phyloP scores from a whole-genome alignment of 2,329 filamentous ascomycete genomes.

The Laburnicola sp. region DNA sequence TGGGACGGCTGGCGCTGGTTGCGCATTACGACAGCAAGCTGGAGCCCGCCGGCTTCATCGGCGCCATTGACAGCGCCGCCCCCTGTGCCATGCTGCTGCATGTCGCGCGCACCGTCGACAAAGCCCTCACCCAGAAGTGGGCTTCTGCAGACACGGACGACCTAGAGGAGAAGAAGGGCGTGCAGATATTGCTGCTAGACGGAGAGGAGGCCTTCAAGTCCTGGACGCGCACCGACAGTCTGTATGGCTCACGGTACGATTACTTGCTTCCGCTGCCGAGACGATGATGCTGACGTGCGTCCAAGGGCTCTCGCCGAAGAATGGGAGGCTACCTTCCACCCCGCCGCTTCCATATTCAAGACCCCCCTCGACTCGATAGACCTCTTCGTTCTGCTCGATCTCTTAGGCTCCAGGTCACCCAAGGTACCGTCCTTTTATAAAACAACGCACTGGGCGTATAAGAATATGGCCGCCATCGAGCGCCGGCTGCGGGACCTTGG shows the following conservation, averaged over 20 bases:
- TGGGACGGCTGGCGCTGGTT: slow-evolving; percentile 80
- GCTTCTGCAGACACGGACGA: slow-evolving; percentile 47
- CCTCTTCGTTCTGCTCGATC: slow-evolving; percentile 85
- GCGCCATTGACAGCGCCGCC: slow-evolving; percentile 89
- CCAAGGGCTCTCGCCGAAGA: slow-evolving; percentile 69
- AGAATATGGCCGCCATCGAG: slow-evolving; percentile 74
- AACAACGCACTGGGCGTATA: slow-evolving; percentile 93
- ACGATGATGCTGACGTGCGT: background rate
- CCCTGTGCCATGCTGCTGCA: slow-evolving; percentile 95
- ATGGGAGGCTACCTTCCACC: slow-evolving; percentile 75
- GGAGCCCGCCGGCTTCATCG: slow-evolving; percentile 82
- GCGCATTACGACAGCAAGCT: slow-evolving; percentile 94
- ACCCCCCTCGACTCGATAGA: slow-evolving; percentile 79
- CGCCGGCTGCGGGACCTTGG: slow-evolving; percentile 69
- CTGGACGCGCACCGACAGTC: slow-evolving; percentile 81
- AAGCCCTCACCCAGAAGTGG: slow-evolving; percentile 84
- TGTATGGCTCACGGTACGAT: slow-evolving; percentile 81
- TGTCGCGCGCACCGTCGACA: slow-evolving; percentile 77
- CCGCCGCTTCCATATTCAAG: slow-evolving; percentile 71
- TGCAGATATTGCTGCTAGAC: slow-evolving; percentile 89
- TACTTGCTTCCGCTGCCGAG: background rate
- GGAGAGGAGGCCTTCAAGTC: slow-evolving; percentile 87
- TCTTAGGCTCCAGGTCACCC: slow-evolving; percentile 73
- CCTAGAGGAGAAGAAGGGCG: slow-evolving; percentile 74
- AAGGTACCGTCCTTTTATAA: slow-evolving; percentile 83